Base-by-base conservation (phyloP, 768 basidiomycete species). In the Tephrocybe sp. region DNA sequence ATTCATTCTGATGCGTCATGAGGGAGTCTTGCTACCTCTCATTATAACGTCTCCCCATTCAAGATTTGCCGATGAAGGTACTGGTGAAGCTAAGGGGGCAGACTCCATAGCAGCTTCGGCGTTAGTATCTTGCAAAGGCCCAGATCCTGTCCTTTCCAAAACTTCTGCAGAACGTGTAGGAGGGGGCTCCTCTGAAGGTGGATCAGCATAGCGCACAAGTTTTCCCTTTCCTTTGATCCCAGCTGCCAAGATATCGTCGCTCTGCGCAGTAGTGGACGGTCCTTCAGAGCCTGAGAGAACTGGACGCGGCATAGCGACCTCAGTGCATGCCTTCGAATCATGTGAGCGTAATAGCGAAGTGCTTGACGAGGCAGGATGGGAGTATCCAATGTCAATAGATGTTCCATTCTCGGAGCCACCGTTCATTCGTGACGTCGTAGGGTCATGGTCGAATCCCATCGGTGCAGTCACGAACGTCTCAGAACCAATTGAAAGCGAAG, bases 81-180 rank as follows among this genome's bases (percentile, higher is more conserved):
- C n/a, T n/a, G n/a, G 37, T 15, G 47, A 54, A 21, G 26, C 31
- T 34, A n/a, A 31, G 56, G 53, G 21, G 57, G 50, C 21, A 28
- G 16, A 58, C 12, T 49, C 2, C 53, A 49, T 16, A 60, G 65
- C 27, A 66, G 84, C 83, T 35, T 80, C 84, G 12, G 86, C 83
- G 59, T 86, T 91, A 0, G 84, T 87, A 11, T 70, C 78, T 5
- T 76, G 76, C 1, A 86, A 72, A 3, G 79, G 37, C 16, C 32
- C 78, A 16, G 69, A 69, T 9, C 79, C 78, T 1, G 76, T 74
- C 42, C 92, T 73, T 25, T 78, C 72, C 22, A 96, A 74, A 4
- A 95, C 92, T 49, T 82, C 79, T 7, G 62, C 57, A 0, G 90
- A 88, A 21, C 84, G 71, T 0, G 69, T 84, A 28, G 76, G 74